phyloP scores from a whole-genome alignment of 129 eudicot genomes.

The Daucus carota region DH1_v3.0 NC_030387.2:27527001-27527500 shows the following conservation, averaged over 20 bases:
- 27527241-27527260: not conserved
- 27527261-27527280: too few species aligned
- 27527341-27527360: slow-evolving; percentile 86
- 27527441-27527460: slow-evolving; percentile 93
- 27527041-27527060: too few species aligned
- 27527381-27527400: slow-evolving; percentile 97
- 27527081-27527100: too few species aligned
- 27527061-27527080: too few species aligned
- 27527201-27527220: not conserved
- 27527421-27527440: slow-evolving; percentile 96
- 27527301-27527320: not conserved
- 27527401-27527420: slow-evolving; percentile 96
- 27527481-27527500: slow-evolving; percentile 91
- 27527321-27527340: slow-evolving; percentile 60
- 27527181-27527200: too few species aligned
- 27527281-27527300: not conserved
- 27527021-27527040: too few species aligned
- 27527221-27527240: not conserved
- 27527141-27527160: too few species aligned
- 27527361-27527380: slow-evolving; percentile 87
- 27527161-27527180: too few species aligned
- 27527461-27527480: slow-evolving; percentile 94
- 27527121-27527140: too few species aligned
- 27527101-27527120: too few species aligned
- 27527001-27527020: too few species aligned